Evolutionary conservation across 2,329 filamentous ascomycete genomes (phyloP).

Genomic region (Fusarium nanum): DNA sequence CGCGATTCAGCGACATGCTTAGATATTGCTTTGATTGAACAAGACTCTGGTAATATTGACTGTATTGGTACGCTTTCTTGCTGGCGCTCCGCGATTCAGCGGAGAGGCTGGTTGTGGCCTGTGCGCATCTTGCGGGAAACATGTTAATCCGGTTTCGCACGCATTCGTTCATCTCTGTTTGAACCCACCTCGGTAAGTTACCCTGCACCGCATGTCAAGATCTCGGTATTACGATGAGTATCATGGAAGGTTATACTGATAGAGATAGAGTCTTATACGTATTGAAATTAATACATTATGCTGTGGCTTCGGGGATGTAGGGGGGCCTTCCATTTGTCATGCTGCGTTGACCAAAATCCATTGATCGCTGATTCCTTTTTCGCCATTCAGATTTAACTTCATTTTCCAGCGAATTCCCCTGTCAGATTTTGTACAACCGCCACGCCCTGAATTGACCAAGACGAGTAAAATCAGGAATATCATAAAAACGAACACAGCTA

Average conservation of each 20-base stretch:
- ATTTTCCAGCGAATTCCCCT: too few species aligned
- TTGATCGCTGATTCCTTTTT: too few species aligned
- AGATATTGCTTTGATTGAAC: background rate
- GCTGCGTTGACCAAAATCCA: too few species aligned
- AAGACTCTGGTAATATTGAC: background rate
- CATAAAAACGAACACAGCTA: too few species aligned
- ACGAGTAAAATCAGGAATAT: too few species aligned
- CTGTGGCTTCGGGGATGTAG: rapidly evolving
- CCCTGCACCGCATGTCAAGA: background rate
- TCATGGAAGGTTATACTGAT: background rate
- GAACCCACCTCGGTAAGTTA: background rate
- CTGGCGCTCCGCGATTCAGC: background rate
- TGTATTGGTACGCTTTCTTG: background rate
- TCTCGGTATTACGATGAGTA: background rate
- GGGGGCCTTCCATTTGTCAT: too few species aligned
- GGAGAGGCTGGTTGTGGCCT: background rate
- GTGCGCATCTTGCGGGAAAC: background rate
- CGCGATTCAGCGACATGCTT: rapidly evolving
- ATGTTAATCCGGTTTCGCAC: background rate
- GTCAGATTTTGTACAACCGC: too few species aligned
- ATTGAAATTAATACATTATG: rapidly evolving
- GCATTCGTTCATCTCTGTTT: background rate
- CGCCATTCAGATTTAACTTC: too few species aligned
- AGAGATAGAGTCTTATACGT: background rate
- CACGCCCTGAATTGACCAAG: too few species aligned